Conservation (phyloP, 73 alveolate species). For the Stentor roeselii region DNA sequence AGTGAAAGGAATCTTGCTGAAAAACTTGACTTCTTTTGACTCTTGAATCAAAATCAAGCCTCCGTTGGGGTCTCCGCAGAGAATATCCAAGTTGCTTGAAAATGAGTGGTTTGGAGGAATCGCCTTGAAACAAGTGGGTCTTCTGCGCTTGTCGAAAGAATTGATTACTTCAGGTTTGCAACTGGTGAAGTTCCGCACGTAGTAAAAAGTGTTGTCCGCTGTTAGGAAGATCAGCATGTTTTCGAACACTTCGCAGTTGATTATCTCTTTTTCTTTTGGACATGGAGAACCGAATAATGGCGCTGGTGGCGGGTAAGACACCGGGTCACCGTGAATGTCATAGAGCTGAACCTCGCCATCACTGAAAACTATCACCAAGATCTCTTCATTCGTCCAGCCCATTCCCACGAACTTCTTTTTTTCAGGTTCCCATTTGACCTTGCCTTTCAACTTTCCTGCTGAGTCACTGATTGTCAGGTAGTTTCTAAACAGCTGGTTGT, state of each 20-base stretch:
- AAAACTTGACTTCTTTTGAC: not conserved
- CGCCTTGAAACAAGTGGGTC: not conserved
- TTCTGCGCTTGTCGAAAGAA: not conserved
- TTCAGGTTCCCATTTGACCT: not conserved
- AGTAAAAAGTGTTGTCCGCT: not conserved
- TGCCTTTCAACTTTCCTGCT: not conserved
- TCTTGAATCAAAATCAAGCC: not conserved
- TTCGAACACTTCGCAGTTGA: not conserved
- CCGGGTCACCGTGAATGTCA: not conserved
- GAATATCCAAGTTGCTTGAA: not conserved
- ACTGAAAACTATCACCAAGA: not conserved
- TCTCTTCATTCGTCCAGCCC: not conserved
- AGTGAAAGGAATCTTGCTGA: not conserved
- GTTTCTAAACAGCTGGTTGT: not conserved
- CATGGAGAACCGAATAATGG: not conserved
- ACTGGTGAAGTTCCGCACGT: not conserved
- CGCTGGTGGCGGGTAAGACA: not conserved
- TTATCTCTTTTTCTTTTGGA: not conserved
- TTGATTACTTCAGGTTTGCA: not conserved
- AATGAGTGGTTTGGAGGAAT: not conserved
- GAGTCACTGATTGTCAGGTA: not conserved
- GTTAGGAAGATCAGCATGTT: not conserved
- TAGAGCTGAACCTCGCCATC: not conserved
- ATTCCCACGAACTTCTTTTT: conserved; percentile 31
- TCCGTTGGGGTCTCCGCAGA: not conserved